These are phyloP conservation scores for Phytophthora tubulina DNA, from an alignment of 352 stramenopile species.

Conservation along the genomic window DNA sequence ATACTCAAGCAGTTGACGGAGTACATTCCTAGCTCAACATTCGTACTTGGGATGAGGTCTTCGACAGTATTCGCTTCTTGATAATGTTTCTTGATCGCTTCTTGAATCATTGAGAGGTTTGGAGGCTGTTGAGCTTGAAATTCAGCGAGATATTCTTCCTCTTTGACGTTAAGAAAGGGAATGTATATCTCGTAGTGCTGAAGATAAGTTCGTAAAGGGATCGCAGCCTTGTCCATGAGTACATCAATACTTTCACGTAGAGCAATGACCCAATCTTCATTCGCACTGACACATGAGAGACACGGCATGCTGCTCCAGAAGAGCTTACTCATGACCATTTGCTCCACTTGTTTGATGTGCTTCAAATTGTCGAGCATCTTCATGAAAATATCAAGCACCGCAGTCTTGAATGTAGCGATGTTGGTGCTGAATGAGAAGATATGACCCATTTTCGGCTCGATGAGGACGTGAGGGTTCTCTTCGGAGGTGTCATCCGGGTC, in stretches of 20 bases:
- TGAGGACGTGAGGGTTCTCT: conserved; percentile 57
- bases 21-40: conserved; percentile 88
- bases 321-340: conserved; percentile 94
- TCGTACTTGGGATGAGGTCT: conserved; percentile 62
- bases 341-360: conserved; percentile 90
- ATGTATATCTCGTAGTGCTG: conserved; percentile 87
- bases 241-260: conserved; percentile 67
- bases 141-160: conserved; percentile 83
- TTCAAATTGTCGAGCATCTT: conserved; percentile 87
- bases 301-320: conserved; percentile 95
- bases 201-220: conserved; percentile 83
- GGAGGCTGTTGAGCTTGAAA: conserved; percentile 81
- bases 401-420: conserved; percentile 65
- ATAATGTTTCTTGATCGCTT: conserved; percentile 82
- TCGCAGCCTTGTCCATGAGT: conserved; percentile 67
- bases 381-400: conserved; percentile 76
- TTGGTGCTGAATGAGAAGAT: conserved; percentile 79
- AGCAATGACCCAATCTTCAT: conserved; percentile 85
- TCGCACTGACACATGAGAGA: conserved; percentile 83
- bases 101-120: conserved; percentile 76
- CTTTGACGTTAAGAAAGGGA: conserved; percentile 91
- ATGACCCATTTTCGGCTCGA: conserved; percentile 57
- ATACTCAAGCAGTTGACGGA: conserved; percentile 80
- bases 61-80: conserved; percentile 68
- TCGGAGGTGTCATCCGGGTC: conserved; percentile 75